Evolutionary conservation across 2,329 filamentous ascomycete genomes (phyloP), one percentile per base, ranked within the genome.

Genomic region (Triangularia verruculosa): DNA sequence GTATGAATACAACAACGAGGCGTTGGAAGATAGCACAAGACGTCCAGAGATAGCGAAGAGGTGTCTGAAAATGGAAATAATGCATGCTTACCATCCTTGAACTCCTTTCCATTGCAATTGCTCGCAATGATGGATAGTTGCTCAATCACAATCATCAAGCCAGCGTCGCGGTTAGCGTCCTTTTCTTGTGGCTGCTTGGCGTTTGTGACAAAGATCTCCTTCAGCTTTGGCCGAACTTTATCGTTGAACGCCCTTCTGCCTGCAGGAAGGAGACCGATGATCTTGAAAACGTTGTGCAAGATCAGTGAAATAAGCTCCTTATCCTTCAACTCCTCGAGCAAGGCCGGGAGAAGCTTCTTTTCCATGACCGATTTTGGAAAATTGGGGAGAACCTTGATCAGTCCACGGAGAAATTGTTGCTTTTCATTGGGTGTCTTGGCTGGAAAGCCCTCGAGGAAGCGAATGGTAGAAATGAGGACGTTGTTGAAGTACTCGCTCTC

Each of bases 401-500:
- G 80, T 0, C 95, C 95, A 61, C 92, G 87, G 84, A 99, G 86
- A 74, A 99, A 99, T 63, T 93, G 89, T 6, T 89, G 84, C 75
- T 99, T 99, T 73, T 99, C 95, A 66, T 87, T 91, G 0, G 91
- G 84, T 1, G 93, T 97, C 78, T 99, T 99, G 32, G 92, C 91
- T 0, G 95, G 94, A 64, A 99, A 86, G 0, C 89, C 86, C 71
- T 99, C 95, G 25, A 99, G 80, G 73, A 99, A 99, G 12, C 95
- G 91, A 66, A 99, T 97, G 0, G 95, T 97, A 0, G 93, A 97
- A 22, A 99, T 92, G 4, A 99, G 82, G 54, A 98, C 91, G 72
- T 98, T 99, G 77, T 99, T 93, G 74, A 99, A 99, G 74, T 96
- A 99, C 69, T 92, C 89, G 72, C 93, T 96, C 75, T 97, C 87